Evolutionary conservation across 129 eudicot species (phyloP).

Genomic region (Deinandra increscens): DNA sequence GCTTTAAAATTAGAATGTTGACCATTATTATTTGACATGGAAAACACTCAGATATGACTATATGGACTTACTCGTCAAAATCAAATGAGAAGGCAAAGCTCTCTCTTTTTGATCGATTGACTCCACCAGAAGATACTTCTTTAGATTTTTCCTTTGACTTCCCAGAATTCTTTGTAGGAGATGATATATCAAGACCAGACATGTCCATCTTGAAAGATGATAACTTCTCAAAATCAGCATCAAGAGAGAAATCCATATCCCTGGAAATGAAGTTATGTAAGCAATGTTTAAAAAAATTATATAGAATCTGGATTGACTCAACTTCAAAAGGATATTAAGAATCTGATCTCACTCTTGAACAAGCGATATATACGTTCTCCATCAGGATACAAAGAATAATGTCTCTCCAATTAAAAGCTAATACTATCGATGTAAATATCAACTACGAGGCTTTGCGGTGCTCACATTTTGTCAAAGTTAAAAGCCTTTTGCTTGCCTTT

Average conservation of each 20-base stretch:
- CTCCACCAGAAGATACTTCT: slow-evolving; percentile 47
- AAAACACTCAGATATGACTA: slow-evolving; percentile 4
- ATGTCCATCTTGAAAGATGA: slow-evolving; percentile 79
- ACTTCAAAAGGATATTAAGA: background rate
- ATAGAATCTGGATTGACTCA: slow-evolving; percentile 12
- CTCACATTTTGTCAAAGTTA: slow-evolving; percentile 75
- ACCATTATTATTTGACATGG: slow-evolving; percentile 5
- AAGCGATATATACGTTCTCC: background rate
- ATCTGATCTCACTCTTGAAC: slow-evolving; percentile 8
- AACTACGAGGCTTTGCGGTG: slow-evolving; percentile 18
- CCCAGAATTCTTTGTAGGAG: slow-evolving; percentile 52
- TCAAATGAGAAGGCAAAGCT: slow-evolving; percentile 65
- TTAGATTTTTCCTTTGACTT: slow-evolving; percentile 52
- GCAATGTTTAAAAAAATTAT: slow-evolving; percentile 8
- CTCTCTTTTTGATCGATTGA: slow-evolving; percentile 44
- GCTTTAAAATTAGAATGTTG: background rate
- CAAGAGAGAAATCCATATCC: slow-evolving; percentile 87
- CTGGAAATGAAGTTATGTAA: slow-evolving; percentile 34
- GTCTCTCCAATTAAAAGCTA: slow-evolving; percentile 16
- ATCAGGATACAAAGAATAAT: slow-evolving; percentile 14
- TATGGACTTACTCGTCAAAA: slow-evolving; percentile 52
- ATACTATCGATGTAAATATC: slow-evolving; percentile 3
- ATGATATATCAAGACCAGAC: slow-evolving; percentile 73
- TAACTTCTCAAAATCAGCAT: slow-evolving; percentile 66
- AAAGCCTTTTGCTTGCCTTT: slow-evolving; percentile 66